Evolutionary conservation across 2,329 filamentous ascomycete species (phyloP).

Genomic region (Lachnellula hyalina): DNA sequence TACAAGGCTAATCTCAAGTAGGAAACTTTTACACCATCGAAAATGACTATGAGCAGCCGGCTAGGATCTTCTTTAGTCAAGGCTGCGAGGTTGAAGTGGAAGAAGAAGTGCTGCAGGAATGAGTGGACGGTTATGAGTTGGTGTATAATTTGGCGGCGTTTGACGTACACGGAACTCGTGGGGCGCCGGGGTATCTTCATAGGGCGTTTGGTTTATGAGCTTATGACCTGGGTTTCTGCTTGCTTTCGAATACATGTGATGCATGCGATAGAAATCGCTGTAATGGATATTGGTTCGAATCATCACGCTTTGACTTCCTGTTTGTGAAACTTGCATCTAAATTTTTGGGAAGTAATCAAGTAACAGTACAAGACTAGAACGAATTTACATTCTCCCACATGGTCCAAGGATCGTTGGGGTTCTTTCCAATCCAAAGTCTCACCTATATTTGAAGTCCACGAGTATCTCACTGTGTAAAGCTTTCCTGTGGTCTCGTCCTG

Average conservation of each 20-base stretch:
- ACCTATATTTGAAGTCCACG: no score
- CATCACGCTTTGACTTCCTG: no score
- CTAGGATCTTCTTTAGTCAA: slow-evolving; percentile 88
- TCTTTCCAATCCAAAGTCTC: no score
- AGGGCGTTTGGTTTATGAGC: not conserved
- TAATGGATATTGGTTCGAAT: no score
- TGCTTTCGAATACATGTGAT: not conserved
- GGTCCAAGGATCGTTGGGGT: no score
- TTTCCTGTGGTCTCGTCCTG: no score
- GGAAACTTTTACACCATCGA: slow-evolving; percentile 91
- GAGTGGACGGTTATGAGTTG: no score
- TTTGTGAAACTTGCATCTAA: no score
- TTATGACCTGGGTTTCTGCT: not conserved
- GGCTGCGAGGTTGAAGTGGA: slow-evolving; percentile 55
- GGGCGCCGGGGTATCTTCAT: not conserved
- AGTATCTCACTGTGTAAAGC: no score
- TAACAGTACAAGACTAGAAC: no score
- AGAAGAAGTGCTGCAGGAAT: not conserved
- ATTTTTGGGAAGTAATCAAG: no score
- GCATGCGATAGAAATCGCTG: not conserved
- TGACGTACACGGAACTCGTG: not conserved
- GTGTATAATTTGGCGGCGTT: not conserved
- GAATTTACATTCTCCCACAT: no score
- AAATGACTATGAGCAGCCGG: slow-evolving; percentile 68
- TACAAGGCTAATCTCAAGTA: slow-evolving; percentile 35